phyloP scores from a whole-genome alignment of 192 early-diverging fungal species.

The Coemansia sp. region DNA sequence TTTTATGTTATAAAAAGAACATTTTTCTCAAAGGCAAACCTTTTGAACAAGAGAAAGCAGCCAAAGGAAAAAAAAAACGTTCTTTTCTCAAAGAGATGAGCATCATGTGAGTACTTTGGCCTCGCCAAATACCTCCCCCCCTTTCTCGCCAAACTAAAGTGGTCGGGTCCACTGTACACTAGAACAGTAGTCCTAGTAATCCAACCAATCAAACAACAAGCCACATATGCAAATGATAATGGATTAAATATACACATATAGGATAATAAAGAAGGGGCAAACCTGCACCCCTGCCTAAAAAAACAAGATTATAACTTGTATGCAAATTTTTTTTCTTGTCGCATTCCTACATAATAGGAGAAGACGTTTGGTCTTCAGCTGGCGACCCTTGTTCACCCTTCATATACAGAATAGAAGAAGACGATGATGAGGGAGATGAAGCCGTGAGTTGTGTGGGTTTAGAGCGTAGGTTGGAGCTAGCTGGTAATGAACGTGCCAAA shows the following conservation, averaged over 20 bases:
- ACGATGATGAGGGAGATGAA: neutral
- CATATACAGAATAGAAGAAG: neutral
- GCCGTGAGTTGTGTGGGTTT: neutral
- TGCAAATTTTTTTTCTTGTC: neutral
- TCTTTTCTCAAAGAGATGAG: neutral
- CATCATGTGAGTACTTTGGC: neutral
- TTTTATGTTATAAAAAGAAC: neutral
- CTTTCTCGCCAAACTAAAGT: too few species aligned
- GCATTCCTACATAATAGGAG: conserved; percentile 4
- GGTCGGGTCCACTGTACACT: too few species aligned
- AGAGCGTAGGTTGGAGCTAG: conserved; percentile 1
- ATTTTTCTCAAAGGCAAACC: neutral
- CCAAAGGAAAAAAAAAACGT: neutral
- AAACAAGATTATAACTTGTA: neutral
- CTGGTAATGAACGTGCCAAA: neutral
- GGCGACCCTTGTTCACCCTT: neutral
- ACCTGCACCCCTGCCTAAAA: neutral
- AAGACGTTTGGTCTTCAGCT: neutral
- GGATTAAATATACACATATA: neutral
- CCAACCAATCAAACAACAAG: too few species aligned
- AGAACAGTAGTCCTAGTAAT: neutral
- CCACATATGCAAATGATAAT: neutral
- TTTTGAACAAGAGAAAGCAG: neutral
- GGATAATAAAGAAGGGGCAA: neutral
- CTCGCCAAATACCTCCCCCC: too few species aligned